Base-by-base conservation (phyloP, 495 filamentous ascomycete species). In the Aspergillus wentii region DNA sequence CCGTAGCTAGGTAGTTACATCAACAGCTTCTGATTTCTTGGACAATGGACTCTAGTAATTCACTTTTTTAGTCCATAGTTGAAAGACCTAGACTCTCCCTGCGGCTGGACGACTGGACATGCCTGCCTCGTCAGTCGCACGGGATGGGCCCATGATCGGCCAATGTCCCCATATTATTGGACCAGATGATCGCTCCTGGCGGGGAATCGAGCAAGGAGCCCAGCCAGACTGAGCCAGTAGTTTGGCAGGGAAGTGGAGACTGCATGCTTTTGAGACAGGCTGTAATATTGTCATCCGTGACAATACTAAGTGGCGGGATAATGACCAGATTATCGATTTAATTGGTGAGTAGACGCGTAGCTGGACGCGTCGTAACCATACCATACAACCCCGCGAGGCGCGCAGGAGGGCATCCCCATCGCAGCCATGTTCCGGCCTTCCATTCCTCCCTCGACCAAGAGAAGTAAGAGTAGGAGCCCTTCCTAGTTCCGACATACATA, bases 361-460 rank as follows among this genome's bases (percentile, higher is more conserved):
- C 52, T 48, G 52, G 34, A 17, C 39, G 48, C 38, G 45, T 41
- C 7, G 11, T 44, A 54, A 64, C 62, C 50, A 62, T 61, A 59
- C 51, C 44, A 43, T 44, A 49, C 46, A 31, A n/a, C 28, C 21
- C 11, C 31, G 32, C 34, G 19, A 43, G 45, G 27, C 47, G 38
- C 49, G 37, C n/a, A n/a, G n/a, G n/a, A n/a, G n/a, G n/a, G n/a
- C n/a, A n/a, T n/a, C n/a, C n/a, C n/a, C n/a, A n/a, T n/a, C n/a
- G n/a, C n/a, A n/a, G n/a, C n/a, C n/a, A n/a, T 48, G 37, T 39
- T 43, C 51, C 43, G 38, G 46, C 43, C n/a, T n/a, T 44, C 47
- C 53, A 49, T 43, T 49, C 52, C 46, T 59, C 52, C 37, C 30
- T 40, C 41, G 36, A 45, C 34, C 50, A 50, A 47, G 33, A 38